Percentiles rank a stretch among this genome's conserved stretches.
phyloP scores from a whole-genome alignment of 495 filamentous ascomycete genomes.

The Barbatosphaeria neglecta region DNA sequence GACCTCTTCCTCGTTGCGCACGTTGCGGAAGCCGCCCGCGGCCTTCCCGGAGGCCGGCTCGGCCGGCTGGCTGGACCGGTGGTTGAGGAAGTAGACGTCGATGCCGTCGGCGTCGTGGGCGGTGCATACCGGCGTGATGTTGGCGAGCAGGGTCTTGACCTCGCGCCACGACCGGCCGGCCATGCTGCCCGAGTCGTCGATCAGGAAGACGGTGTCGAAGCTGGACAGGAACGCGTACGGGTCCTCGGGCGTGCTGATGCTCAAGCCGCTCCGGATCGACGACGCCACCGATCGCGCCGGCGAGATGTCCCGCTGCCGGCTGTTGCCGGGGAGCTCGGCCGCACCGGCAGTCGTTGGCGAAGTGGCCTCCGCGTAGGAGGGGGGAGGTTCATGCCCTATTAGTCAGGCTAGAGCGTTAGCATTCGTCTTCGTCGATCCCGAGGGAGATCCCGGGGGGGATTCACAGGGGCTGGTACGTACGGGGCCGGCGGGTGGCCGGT shows the following conservation, averaged over 20 bases:
- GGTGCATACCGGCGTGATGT: slow-evolving; percentile 79
- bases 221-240: slow-evolving; percentile 69
- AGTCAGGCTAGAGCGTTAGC: neutral
- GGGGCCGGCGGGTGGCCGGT: slow-evolving; percentile 2
- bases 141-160: slow-evolving; percentile 55
- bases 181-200: slow-evolving; percentile 92
- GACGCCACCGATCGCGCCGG: neutral
- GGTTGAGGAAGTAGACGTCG: slow-evolving; percentile 88
- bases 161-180: slow-evolving; percentile 66
- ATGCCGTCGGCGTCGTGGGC: slow-evolving; percentile 79
- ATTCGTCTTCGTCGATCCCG: neutral
- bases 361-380: slow-evolving; percentile 6
- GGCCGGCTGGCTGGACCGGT: slow-evolving; percentile 15
- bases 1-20: slow-evolving; percentile 42
- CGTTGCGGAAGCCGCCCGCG: slow-evolving; percentile 41
- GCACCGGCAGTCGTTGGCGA: too few species aligned
- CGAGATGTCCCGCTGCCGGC: neutral
- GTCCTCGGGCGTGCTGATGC: slow-evolving; percentile 38
- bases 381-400: slow-evolving; percentile 1
- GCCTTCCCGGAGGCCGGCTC: slow-evolving; percentile 17
- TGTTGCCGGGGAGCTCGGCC: neutral
- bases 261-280: neutral
- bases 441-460: too few species aligned
- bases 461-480: neutral
- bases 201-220: slow-evolving; percentile 88